Base-by-base conservation (phyloP, 148 eudicot genomes). In the Amaranthus hypochondriacus region DNA sequence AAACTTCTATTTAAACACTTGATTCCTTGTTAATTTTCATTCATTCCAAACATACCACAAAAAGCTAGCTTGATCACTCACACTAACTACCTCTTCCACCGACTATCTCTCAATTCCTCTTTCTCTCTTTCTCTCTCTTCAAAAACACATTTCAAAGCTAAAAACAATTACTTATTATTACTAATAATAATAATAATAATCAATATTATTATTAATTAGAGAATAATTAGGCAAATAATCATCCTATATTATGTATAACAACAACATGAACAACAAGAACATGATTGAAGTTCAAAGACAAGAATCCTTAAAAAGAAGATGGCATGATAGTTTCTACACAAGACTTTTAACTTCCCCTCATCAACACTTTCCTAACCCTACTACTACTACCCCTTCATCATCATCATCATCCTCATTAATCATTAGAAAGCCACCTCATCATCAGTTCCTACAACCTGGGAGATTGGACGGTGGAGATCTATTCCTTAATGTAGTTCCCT, bases 401-500 rank as follows among this genome's bases (percentile, higher is more conserved):
- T 42, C 72, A 0, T 42, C 72, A 7, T 60, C 75, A 0, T 52
- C 71, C 9, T 53, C 74, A 57, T 18, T 63, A 52, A 13, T 70
- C 49, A 39, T 49, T 6, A 42, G 49, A 54, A 78, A 61, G 28
- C 67, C 69, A 44, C 74, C 69, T 7, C 74, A 76, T 2, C 74
- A 62, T 7, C 74, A 76, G 0, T 42, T 48, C 46, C 42, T 48
- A 0, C 73, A 21, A 4, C 49, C 63, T 12, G 71, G 76, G 55
- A 78, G 76, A 50, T 56, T 48, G 48, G 66, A 62, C 46, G 70
- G 55, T 3, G 57, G 72, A 5, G 81, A 78, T 46, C 67, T 78
- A 56, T 74, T 86, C 42, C 66, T 82, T 0, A 73, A 77, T 28
- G 84, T 87, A 10, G 83, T 85, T 7, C 97, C 97, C 6, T 80